Percentiles rank a stretch among this genome's conserved stretches.
Conservation (phyloP, 2,329 filamentous ascomycete species). For the Hypoxylon sp. region DNA sequence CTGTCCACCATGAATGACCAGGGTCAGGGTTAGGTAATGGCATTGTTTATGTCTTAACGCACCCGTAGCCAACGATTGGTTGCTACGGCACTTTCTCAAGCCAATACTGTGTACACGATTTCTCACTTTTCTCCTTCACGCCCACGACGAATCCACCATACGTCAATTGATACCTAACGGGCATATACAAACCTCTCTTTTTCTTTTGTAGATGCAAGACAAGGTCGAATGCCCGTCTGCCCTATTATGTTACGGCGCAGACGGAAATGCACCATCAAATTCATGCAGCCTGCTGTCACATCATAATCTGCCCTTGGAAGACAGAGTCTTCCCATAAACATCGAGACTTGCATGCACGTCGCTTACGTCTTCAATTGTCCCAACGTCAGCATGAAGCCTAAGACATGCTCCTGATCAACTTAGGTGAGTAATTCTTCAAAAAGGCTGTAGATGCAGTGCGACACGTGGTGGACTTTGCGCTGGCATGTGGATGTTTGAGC, state of each 20-base stretch:
- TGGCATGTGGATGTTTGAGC: slow-evolving; percentile 34
- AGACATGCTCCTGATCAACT: slow-evolving; percentile 40
- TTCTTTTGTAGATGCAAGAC: not conserved
- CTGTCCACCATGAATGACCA: slow-evolving; percentile 11
- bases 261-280: slow-evolving; percentile 37
- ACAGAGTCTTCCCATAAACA: slow-evolving; percentile 19
- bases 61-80: slow-evolving; percentile 43
- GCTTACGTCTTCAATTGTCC: slow-evolving; percentile 30
- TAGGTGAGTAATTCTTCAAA: slow-evolving; percentile 37
- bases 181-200: slow-evolving; percentile 5
- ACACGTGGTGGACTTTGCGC: slow-evolving; percentile 19
- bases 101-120: slow-evolving; percentile 19
- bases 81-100: slow-evolving; percentile 41
- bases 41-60: slow-evolving; percentile 48
- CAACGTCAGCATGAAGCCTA: slow-evolving; percentile 40
- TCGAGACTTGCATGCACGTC: slow-evolving; percentile 28
- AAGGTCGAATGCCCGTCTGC: slow-evolving; percentile 3
- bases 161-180: slow-evolving; percentile 1
- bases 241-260: slow-evolving; percentile 40
- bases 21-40: slow-evolving; percentile 30
- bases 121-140: slow-evolving; percentile 14
- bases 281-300: slow-evolving; percentile 27
- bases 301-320: slow-evolving; percentile 29
- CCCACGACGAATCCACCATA: slow-evolving; percentile 18
- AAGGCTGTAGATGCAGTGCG: slow-evolving; percentile 14